These are phyloP conservation scores for Cercospora zeae-maydis DNA, from an alignment of 2,329 filamentous ascomycete genomes.

Conservation along the genomic window DNA sequence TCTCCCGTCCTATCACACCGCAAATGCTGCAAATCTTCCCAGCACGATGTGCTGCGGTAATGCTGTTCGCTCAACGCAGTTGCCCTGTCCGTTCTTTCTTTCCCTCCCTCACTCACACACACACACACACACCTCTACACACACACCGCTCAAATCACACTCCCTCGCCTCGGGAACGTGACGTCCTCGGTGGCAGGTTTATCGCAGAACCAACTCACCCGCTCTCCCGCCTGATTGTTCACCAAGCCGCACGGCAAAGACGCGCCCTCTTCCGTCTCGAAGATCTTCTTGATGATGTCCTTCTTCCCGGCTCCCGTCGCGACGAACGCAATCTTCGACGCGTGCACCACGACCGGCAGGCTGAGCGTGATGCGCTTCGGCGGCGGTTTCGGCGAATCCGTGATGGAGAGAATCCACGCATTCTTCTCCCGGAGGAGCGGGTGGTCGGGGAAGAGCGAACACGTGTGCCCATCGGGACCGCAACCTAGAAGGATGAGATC, in stretches of 20 bases:
- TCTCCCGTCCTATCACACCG: neutral
- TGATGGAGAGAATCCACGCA: constrained; percentile 89
- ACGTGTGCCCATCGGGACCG: constrained; percentile 95
- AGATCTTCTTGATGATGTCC: constrained; percentile 87
- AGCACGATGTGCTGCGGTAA: neutral
- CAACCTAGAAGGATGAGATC: constrained; percentile 90
- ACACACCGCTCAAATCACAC: constrained; percentile 32
- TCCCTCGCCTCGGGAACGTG: constrained; percentile 70
- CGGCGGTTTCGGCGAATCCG: constrained; percentile 92
- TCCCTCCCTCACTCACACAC: too few relatives aligned
- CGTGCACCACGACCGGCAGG: constrained; percentile 84
- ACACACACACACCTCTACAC: too few relatives aligned
- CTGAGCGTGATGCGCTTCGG: constrained; percentile 87
- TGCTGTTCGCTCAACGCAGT: neutral
- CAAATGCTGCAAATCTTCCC: neutral
- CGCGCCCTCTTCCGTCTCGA: constrained; percentile 69
- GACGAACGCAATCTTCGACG: constrained; percentile 82
- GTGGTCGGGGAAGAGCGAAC: constrained; percentile 91
- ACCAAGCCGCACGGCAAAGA: constrained; percentile 82
- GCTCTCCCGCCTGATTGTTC: constrained; percentile 77
- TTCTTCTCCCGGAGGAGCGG: constrained; percentile 77
- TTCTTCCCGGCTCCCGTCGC: constrained; percentile 87
- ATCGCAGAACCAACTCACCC: constrained; percentile 95
- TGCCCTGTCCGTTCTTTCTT: neutral
- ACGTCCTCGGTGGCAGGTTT: constrained; percentile 81